Conservation (phyloP, 768 basidiomycete species). For the Russula brevipes region DNA sequence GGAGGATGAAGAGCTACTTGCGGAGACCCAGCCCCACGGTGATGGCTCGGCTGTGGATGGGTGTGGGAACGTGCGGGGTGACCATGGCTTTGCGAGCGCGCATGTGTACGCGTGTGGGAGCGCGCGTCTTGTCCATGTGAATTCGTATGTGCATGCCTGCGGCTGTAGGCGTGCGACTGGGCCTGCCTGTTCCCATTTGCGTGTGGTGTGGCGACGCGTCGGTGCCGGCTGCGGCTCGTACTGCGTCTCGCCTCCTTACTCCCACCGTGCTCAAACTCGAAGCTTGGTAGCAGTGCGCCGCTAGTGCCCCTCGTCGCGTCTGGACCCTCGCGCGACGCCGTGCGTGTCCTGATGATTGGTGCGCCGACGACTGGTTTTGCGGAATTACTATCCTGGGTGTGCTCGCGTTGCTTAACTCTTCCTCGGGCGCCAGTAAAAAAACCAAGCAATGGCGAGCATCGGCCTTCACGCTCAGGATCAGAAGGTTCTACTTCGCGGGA, state of each 20-base stretch:
- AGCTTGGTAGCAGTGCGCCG: conserved; percentile 8
- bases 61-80: conserved; percentile 20
- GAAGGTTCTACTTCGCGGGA: conserved; percentile 16
- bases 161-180: neutral
- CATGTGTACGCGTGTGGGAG: conserved; percentile 8
- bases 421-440: conserved; percentile 27
- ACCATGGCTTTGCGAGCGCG: conserved; percentile 11
- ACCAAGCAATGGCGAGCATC: conserved; percentile 35
- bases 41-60: conserved; percentile 6
- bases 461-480: conserved; percentile 28
- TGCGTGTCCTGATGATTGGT: conserved; percentile 20
- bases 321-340: conserved; percentile 23
- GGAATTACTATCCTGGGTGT: neutral
- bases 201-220: conserved; percentile 5
- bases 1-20: conserved; percentile 1
- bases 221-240: conserved; percentile 12
- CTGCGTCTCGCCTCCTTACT: conserved; percentile 14
- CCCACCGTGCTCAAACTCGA: conserved; percentile 19
- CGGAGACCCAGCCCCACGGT: conserved; percentile 11
- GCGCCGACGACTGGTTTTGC: conserved; percentile 20
- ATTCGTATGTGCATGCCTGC: conserved; percentile 9
- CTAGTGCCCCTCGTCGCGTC: neutral
- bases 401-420: conserved; percentile 15
- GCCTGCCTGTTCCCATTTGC: neutral
- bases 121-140: conserved; percentile 10